Conservation (phyloP, 2,329 filamentous ascomycete species). For the Sphaerulina musiva region DNA sequence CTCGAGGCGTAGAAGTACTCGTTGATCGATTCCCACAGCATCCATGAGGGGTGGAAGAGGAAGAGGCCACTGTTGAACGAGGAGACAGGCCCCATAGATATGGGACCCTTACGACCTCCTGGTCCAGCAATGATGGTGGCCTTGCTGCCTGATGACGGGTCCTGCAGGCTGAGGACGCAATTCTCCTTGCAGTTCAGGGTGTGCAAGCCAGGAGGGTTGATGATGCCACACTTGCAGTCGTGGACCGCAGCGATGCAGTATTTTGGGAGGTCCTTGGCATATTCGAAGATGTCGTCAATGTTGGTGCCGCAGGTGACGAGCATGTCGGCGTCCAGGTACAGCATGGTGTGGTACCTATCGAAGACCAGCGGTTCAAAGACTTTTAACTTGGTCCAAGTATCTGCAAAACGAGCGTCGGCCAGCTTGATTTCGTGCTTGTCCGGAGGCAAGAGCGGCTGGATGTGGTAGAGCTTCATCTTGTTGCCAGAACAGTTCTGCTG, state of each 20-base stretch:
- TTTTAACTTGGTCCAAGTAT: conserved; percentile 51
- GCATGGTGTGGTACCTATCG: conserved; percentile 36
- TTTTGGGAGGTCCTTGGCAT: conserved; percentile 31
- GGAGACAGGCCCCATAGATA: not conserved
- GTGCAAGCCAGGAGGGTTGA: not conserved
- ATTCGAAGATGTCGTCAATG: conserved; percentile 42
- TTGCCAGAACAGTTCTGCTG: conserved; percentile 27
- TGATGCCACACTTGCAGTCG: conserved; percentile 46
- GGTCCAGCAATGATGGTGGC: not conserved
- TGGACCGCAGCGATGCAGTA: conserved; percentile 45
- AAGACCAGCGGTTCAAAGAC: conserved; percentile 40
- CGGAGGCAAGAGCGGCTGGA: conserved; percentile 38
- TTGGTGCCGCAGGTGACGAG: conserved; percentile 35
- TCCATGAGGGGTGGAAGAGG: conserved; percentile 41
- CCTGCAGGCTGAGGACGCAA: conserved; percentile 39
- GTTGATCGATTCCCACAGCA: conserved; percentile 38
- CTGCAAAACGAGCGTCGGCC: conserved; percentile 46
- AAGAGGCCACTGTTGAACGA: conserved; percentile 50
- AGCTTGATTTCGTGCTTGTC: conserved; percentile 34
- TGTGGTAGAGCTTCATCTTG: conserved; percentile 34
- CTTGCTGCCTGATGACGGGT: conserved; percentile 36
- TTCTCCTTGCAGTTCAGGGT: conserved; percentile 38
- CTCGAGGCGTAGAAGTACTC: conserved; percentile 38
- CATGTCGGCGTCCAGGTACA: conserved; percentile 50
- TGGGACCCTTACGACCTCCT: no score